Base-by-base conservation (phyloP, 345 rosid species). In the Moricandia arvensis region DNA sequence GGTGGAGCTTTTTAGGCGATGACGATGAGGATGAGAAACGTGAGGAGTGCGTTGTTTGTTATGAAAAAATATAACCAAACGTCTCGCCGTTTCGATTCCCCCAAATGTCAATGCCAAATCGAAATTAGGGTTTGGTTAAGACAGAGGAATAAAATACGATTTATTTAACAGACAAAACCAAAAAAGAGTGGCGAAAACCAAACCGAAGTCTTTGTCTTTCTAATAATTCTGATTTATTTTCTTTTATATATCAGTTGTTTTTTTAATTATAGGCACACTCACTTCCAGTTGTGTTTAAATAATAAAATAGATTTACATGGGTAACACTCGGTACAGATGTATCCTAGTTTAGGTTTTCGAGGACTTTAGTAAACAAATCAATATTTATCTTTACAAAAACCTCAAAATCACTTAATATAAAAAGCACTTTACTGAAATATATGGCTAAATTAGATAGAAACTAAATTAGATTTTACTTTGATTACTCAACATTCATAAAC, bases 21-120 rank as follows among this genome's bases (percentile, higher is more conserved):
- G 80, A 77, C 67, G 29, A 77, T 57, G 76, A 71, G 72, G 80
- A 77, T 45, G 72, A 71, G 66, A 61, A 11, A 59, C 80, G 80
- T 64, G 51, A 45, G 51, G 51, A 45, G 51, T 45, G 51, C 51
- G 51, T 45, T 45, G 51, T 45, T 45, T 45, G 51, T 45, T 45
- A 6, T 45, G 51, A 41, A 41, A 41, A 41, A 35, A 7, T 45
- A 45, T 45, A 45, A 45, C 51, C 51, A 45, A 45, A 45, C 51
- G 51, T 45, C 51, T 45, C 51, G 51, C 51, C 51, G 51, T 45
- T 77, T 71, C 76, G 62, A 77, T 57, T 77, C 72, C 75, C 60
- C 75, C 75, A 45, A 45, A n/a, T 45, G 51, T 45, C 51, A 63
- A 70, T 71, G 55, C 34, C 59, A 7, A 7, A 13, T 64, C 2